Evolutionary conservation across 257 asterid species (phyloP).

Genomic region (Salvia rosmarinus): DNA sequence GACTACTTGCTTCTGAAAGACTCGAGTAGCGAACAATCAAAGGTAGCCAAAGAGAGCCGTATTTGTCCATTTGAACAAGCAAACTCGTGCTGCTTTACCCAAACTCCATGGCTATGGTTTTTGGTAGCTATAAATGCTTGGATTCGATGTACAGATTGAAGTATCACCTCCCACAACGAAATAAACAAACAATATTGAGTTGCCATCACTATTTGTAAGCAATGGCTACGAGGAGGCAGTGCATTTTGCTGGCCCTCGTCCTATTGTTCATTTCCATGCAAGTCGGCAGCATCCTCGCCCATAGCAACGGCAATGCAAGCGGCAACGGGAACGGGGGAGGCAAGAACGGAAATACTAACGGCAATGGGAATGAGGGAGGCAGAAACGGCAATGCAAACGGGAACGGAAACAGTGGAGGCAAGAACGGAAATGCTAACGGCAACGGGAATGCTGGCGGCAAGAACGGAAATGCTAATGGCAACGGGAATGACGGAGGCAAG

Average conservation of each 20-base stretch:
- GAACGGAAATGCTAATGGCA: constrained; percentile 24
- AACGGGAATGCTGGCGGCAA: constrained; percentile 10
- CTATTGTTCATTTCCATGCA: constrained; percentile 48
- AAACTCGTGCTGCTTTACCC: constrained; percentile 37
- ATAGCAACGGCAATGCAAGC: constrained; percentile 36
- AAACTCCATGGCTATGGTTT: constrained; percentile 32
- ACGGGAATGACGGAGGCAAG: constrained; percentile 33
- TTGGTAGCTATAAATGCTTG: constrained; percentile 35
- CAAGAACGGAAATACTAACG: constrained; percentile 14
- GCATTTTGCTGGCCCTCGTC: constrained; percentile 37
- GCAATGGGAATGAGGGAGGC: constrained; percentile 11
- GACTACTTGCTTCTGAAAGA: constrained; percentile 23
- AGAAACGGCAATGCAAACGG: constrained; percentile 22
- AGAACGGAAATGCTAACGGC: constrained; percentile 23
- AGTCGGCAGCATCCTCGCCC: constrained; percentile 46
- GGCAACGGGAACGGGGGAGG: constrained; percentile 4
- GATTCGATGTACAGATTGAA: not conserved
- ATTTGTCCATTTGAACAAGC: constrained; percentile 30
- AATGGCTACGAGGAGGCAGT: constrained; percentile 51
- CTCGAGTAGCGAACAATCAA: constrained; percentile 29
- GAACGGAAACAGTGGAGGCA: not conserved
- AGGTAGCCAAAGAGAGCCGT: constrained; percentile 22
- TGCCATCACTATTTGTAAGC: not conserved
- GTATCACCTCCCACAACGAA: not conserved
- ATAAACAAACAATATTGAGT: not conserved